Evolutionary conservation across 768 basidiomycete species (phyloP), one percentile per base, ranked within the genome.

Genomic region (Trametopsis cervina): DNA sequence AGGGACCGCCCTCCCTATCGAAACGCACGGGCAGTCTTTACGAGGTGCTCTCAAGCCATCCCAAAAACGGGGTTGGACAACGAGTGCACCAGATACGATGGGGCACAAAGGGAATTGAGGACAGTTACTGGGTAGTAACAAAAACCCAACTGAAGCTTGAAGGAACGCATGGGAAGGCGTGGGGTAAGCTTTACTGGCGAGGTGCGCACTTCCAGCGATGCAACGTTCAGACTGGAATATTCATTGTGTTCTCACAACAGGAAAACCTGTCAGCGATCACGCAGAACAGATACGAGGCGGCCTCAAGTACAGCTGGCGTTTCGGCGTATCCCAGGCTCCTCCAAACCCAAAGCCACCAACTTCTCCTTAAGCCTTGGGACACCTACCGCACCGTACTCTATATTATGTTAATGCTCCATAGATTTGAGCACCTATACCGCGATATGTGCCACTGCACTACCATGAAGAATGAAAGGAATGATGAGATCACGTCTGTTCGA

Each of bases 171-270:
- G 89, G 89, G 2, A 89, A 83, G 63, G 89, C 78, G 15, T 92
- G 90, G 90, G 89, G 89, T 5, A 69, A 71, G 50, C 67, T 91
- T 4, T 73, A 80, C 47, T 92, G 89, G 87, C 80, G 74, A 69
- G 87, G 89, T 89, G 44, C 50, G 80, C 66, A 0, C 22, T 49
- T 42, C n/a, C n/a, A n/a, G n/a, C n/a, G n/a, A n/a, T n/a, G n/a
- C n/a, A n/a, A n/a, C n/a, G n/a, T n/a, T n/a, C n/a, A n/a, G n/a
- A n/a, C n/a, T n/a, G n/a, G n/a, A 4, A 2, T 18, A 27, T 35
- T 17, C 21, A 11, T 1, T 2, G 9, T 35, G 9, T 44, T 27
- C 4, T 26, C 17, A 17, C 2, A 3, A 17, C 52, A 88, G 86
- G 85, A 40, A 75, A 78, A 57, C 64, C 63, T 27, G 75, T 86